Conservation (phyloP, 169 alveolate species). For the Plasmodium gonderi region DNA sequence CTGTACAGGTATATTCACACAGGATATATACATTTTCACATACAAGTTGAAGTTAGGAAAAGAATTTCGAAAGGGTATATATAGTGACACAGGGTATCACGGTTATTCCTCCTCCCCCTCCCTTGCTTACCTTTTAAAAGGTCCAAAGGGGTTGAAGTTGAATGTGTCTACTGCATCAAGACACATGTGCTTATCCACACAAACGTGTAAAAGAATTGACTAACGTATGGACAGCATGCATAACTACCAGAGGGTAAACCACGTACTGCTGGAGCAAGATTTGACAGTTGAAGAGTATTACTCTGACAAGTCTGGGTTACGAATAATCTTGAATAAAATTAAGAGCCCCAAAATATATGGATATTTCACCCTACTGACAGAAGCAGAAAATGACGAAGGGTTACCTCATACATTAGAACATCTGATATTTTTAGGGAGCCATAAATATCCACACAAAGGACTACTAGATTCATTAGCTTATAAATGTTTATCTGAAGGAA, state of each 20-base stretch:
- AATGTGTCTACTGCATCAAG: too few species aligned
- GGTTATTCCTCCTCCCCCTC: too few species aligned
- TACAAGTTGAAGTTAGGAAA: too few species aligned
- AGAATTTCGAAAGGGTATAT: too few species aligned
- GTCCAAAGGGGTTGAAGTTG: too few species aligned
- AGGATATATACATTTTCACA: too few species aligned
- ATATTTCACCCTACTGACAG: conserved; percentile 81
- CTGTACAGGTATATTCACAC: too few species aligned
- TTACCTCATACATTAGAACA: conserved; percentile 91
- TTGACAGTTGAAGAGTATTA: conserved; percentile 48
- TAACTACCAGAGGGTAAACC: conserved; percentile 23
- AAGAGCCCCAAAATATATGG: conserved; percentile 81
- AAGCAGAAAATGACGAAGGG: conserved; percentile 89
- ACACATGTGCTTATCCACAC: not conserved
- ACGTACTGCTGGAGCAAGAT: conserved; percentile 27
- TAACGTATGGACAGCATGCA: not conserved
- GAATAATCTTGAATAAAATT: conserved; percentile 40
- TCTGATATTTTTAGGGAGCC: conserved; percentile 88
- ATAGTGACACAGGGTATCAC: too few species aligned
- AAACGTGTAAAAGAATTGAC: not conserved
- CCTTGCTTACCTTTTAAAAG: too few species aligned
- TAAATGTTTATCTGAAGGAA: conserved; percentile 88
- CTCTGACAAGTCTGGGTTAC: conserved; percentile 31
- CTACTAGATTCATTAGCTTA: conserved; percentile 85
- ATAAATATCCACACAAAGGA: conserved; percentile 87